Base-by-base conservation (phyloP, 768 basidiomycete species). In the Pulveroboletus sp. region DNA sequence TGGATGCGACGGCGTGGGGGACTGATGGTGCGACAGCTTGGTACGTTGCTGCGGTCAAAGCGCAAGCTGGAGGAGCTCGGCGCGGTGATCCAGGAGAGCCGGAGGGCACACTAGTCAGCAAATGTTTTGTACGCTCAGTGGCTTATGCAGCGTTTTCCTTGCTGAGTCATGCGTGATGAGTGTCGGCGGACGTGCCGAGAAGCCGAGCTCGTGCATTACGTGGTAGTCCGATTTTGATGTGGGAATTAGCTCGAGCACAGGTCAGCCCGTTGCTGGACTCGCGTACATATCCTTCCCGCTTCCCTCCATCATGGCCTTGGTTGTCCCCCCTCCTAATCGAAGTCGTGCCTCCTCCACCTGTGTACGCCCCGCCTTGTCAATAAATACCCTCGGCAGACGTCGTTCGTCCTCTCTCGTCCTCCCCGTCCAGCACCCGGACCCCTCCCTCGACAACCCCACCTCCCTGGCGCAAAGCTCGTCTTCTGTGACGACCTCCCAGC, bases 21-120 rank as follows among this genome's bases (percentile, higher is more conserved):
- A 32, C 53, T 50, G 51, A 57, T 39, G 32, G 35, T 41, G 15
- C 26, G 18, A 13, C 26, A 93, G 93, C 86, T 99, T 65, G 96
- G 96, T 33, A 98, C 96, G n/a, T 81, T 98, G 60, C 77, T 94
- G 67, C 92, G 96, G 62, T 95, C 94, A 61, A 99, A 98, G 78
- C 86, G 93, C 77, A 99, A 99, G 82, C 73, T 99, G 69, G 96
- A 99, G 75, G 95, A 99, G 76, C 83, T 99, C 60, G 76, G 84
- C 53, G 82, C 66, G 47, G 83, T 97, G 68, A 95, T 99, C 76
- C 87, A 89, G 76, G 89, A 92, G 80, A 89, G 86, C 78, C 84
- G 89, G 77, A 78, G 89, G 75, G 77, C 82, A 35, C 78, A 80
- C 69, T 80, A 66, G 15, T 21, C 15, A 66, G n/a, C 14, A n/a